Evolutionary conservation across 2,329 filamentous ascomycete species (phyloP).

Genomic region (Macrophomina tecta): DNA sequence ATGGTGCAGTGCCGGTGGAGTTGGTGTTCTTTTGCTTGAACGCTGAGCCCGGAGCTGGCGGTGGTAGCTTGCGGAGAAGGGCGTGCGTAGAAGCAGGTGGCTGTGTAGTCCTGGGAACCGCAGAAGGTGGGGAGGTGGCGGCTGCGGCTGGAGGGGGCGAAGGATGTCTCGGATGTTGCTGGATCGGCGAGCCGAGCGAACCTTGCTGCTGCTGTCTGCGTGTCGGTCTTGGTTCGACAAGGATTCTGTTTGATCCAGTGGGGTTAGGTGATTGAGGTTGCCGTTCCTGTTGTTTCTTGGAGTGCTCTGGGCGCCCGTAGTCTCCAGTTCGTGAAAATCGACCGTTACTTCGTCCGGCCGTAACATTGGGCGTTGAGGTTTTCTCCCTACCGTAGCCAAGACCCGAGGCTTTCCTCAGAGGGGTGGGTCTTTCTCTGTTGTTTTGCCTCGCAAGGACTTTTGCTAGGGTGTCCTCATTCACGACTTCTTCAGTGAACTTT

Average conservation of each 20-base stretch:
- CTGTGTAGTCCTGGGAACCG: not conserved
- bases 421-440: not conserved
- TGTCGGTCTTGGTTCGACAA: not conserved
- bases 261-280: not conserved
- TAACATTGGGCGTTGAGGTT: not conserved
- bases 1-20: not conserved
- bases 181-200: not conserved
- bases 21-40: not conserved
- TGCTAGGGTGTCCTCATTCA: conserved; percentile 29
- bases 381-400: not conserved
- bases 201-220: not conserved
- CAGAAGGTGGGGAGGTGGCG: not conserved
- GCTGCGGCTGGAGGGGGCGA: not conserved
- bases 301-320: not conserved
- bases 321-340: not conserved
- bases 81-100: not conserved
- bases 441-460: conserved; percentile 21
- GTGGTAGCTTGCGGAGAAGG: not conserved
- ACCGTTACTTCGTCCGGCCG: not conserved
- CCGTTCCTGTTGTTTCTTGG: not conserved
- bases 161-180: not conserved
- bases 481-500: conserved; percentile 36
- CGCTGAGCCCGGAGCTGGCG: not conserved
- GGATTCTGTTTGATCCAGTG: not conserved
- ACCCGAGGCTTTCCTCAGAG: not conserved